Evolutionary conservation across 768 basidiomycete genomes (phyloP).

Genomic region (Antrodiella citrinella): DNA sequence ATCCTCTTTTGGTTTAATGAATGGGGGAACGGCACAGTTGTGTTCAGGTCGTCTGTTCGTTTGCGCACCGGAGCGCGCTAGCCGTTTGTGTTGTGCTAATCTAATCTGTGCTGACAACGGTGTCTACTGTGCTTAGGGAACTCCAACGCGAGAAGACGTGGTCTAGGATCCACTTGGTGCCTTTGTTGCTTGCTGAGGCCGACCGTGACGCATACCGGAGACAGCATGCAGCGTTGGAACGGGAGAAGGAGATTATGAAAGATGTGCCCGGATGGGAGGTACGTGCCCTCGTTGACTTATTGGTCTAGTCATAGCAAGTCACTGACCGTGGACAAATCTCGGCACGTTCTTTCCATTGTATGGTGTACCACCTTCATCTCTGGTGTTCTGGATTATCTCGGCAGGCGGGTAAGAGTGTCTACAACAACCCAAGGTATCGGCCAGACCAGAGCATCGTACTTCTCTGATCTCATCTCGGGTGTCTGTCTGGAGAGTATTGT

Average conservation of each 20-base stretch:
- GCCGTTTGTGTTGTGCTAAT: not conserved
- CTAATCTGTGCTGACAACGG: too few relatives aligned
- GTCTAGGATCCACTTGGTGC: slow-evolving; percentile 93
- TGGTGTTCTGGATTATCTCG: slow-evolving; percentile 11
- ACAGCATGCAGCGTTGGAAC: slow-evolving; percentile 61
- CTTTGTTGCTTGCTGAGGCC: slow-evolving; percentile 84
- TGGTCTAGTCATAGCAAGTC: too few relatives aligned
- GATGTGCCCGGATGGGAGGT: slow-evolving; percentile 94
- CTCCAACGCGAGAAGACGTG: slow-evolving; percentile 87
- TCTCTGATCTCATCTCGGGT: too few relatives aligned
- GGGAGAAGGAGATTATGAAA: slow-evolving; percentile 92
- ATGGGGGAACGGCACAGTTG: too few relatives aligned
- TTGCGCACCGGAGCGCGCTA: not conserved
- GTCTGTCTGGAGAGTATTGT: too few relatives aligned
- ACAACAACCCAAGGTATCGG: slow-evolving; percentile 71
- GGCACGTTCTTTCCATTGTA: too few relatives aligned
- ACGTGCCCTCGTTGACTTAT: slow-evolving; percentile 36
- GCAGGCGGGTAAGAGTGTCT: slow-evolving; percentile 81
- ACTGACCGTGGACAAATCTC: too few relatives aligned
- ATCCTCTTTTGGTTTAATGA: not conserved
- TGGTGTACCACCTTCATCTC: too few relatives aligned
- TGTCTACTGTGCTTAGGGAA: too few relatives aligned
- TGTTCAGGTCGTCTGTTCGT: too few relatives aligned
- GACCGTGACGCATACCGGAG: slow-evolving; percentile 87
- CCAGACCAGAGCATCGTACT: slow-evolving; percentile 50